phyloP scores from a whole-genome alignment of 768 basidiomycete species.

The Termitomyces sp. region DNA sequence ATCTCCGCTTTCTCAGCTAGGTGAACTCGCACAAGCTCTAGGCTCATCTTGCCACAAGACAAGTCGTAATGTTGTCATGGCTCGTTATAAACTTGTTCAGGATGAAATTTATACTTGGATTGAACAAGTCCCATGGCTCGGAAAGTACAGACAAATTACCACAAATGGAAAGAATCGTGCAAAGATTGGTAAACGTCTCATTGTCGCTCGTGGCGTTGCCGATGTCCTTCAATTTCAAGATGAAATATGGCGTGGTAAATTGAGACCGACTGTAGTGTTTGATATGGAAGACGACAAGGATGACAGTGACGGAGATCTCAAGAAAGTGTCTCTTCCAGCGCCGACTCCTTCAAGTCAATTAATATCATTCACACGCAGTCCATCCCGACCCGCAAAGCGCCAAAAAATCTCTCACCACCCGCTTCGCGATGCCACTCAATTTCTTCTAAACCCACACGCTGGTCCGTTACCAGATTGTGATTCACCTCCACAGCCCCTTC shows the following conservation, averaged over 20 bases:
- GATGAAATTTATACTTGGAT: conserved; percentile 57
- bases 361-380: background rate
- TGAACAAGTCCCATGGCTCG: conserved; percentile 69
- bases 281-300: conserved; percentile 28
- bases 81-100: conserved; percentile 63
- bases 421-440: conserved; percentile 44
- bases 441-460: conserved; percentile 56
- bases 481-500: conserved; percentile 7
- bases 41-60: conserved; percentile 42
- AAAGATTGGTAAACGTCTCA: conserved; percentile 54
- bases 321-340: background rate
- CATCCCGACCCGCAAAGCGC: conserved; percentile 10
- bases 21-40: conserved; percentile 53
- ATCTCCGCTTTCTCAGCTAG: conserved; percentile 45
- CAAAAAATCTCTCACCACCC: conserved; percentile 15
- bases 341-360: background rate
- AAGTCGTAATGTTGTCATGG: conserved; percentile 53
- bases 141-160: conserved; percentile 36
- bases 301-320: conserved; percentile 11
- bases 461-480: conserved; percentile 19
- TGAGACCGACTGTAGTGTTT: conserved; percentile 33
- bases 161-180: conserved; percentile 42
- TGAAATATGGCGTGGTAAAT: conserved; percentile 46
- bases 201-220: conserved; percentile 63
- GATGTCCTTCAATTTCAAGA: conserved; percentile 69